phyloP scores from a whole-genome alignment of 2,329 filamentous ascomycete genomes.

The Chalaropsis thielavioides region DNA sequence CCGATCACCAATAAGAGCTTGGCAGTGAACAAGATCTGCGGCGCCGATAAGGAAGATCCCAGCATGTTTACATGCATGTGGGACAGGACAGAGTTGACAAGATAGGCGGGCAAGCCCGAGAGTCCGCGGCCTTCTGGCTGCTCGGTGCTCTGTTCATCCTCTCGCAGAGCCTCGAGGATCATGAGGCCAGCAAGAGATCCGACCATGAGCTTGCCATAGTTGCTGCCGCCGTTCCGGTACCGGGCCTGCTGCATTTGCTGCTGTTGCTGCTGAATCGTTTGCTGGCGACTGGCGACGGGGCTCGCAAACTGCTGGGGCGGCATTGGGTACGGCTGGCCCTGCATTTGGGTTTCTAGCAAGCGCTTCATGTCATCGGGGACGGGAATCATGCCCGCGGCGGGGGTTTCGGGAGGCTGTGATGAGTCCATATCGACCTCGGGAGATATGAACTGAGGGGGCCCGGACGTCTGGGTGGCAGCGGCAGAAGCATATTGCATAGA shows the following conservation, averaged over 20 bases:
- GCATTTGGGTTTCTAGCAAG: slow-evolving; percentile 43
- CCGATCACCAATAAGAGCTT: slow-evolving; percentile 40
- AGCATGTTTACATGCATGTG: slow-evolving; percentile 37
- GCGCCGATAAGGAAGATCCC: slow-evolving; percentile 36
- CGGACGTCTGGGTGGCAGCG: slow-evolving; percentile 20
- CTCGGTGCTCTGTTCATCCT: slow-evolving; percentile 50
- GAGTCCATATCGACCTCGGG: slow-evolving; percentile 33
- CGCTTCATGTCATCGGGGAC: slow-evolving; percentile 53
- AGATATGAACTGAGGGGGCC: slow-evolving; percentile 26
- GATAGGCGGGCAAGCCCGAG: slow-evolving; percentile 46
- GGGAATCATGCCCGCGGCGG: slow-evolving; percentile 44
- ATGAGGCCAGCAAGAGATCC: slow-evolving; percentile 84
- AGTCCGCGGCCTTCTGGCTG: slow-evolving; percentile 52
- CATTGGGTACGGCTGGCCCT: slow-evolving; percentile 39
- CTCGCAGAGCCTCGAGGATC: slow-evolving; percentile 67
- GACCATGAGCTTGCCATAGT: slow-evolving; percentile 71
- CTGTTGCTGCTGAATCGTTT: slow-evolving; percentile 38
- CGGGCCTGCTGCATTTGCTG: slow-evolving; percentile 32
- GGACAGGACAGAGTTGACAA: slow-evolving; percentile 36
- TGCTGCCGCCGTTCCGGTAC: slow-evolving; percentile 38
- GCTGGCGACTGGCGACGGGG: slow-evolving; percentile 36
- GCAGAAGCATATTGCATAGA: slow-evolving; percentile 34
- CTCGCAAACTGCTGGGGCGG: slow-evolving; percentile 35
- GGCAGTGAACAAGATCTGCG: slow-evolving; percentile 35
- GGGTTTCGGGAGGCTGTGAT: slow-evolving; percentile 30